A percentile compares a stretch with the other conserved stretches of the same genome.
These are phyloP conservation scores for Nannizziopsis arthrosporioides DNA, from an alignment of 2,329 filamentous ascomycete genomes.

Conservation along the genomic window DNA sequence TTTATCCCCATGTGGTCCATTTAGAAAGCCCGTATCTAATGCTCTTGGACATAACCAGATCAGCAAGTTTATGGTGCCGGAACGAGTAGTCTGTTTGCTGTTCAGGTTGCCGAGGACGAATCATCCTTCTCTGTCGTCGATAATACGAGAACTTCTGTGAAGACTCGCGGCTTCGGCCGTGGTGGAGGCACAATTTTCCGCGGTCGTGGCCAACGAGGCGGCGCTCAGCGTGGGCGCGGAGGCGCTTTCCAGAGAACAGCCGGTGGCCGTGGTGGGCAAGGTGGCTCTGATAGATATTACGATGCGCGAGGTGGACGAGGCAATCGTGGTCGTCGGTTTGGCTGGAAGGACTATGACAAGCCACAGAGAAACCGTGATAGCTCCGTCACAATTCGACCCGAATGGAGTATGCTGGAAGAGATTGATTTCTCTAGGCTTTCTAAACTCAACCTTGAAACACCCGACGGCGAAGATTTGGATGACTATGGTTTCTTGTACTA, in stretches of 20 bases:
- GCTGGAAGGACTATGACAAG: slow-evolving; percentile 99
- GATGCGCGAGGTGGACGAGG: slow-evolving; percentile 59
- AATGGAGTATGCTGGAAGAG: slow-evolving; percentile 93
- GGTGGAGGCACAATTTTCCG: slow-evolving; percentile 85
- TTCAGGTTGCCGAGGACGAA: slow-evolving; percentile 88
- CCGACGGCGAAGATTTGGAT: slow-evolving; percentile 89
- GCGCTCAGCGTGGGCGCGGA: slow-evolving; percentile 55
- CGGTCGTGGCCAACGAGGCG: slow-evolving; percentile 63
- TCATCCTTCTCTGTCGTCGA: slow-evolving; percentile 96
- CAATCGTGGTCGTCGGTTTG: slow-evolving; percentile 72
- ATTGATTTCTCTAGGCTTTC: slow-evolving; percentile 92
- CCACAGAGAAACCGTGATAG: slow-evolving; percentile 91
- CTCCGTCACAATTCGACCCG: slow-evolving; percentile 88
- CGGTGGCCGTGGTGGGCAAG: slow-evolving; percentile 53
- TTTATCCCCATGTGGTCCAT: background rate
- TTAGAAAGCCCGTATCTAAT: slow-evolving; percentile 13
- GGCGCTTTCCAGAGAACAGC: slow-evolving; percentile 63
- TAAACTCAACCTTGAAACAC: slow-evolving; percentile 91
- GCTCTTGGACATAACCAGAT: slow-evolving; percentile 43
- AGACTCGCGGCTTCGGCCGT: slow-evolving; percentile 68
- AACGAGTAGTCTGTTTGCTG: slow-evolving; percentile 73
- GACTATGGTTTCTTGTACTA: slow-evolving; percentile 96
- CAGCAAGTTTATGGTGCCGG: slow-evolving; percentile 95
- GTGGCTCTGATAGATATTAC: slow-evolving; percentile 50
- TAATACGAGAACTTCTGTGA: slow-evolving; percentile 75